Evolutionary conservation across 208 protist genomes (phyloP).

Genomic region (Crithidia expoeki): DNA sequence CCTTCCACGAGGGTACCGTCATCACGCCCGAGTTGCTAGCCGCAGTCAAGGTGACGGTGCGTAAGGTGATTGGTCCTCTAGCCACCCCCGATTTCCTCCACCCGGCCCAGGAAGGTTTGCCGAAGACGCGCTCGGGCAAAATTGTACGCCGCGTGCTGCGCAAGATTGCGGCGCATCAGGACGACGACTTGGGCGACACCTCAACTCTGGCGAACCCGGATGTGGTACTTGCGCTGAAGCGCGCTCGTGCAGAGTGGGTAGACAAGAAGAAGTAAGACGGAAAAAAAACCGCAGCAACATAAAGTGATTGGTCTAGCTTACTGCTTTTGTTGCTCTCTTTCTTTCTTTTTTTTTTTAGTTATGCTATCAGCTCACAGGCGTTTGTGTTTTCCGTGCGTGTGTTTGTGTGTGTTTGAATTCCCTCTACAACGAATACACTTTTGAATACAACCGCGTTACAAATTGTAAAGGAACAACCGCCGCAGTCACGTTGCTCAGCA

Average conservation of each 20-base stretch:
- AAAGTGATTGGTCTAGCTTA: not conserved
- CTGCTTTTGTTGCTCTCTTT: not conserved
- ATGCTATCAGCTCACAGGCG: no score
- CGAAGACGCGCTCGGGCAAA: conserved; percentile 98
- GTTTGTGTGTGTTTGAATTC: not conserved
- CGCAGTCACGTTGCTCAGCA: no score
- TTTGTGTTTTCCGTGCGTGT: not conserved
- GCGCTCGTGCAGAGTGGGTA: conserved; percentile 75
- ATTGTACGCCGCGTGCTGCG: conserved; percentile 98
- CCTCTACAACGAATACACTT: not conserved
- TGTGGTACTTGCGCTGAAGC: conserved; percentile 93
- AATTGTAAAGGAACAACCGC: no score
- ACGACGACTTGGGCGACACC: conserved; percentile 92
- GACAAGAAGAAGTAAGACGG: conserved; percentile 94
- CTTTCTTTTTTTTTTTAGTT: no score
- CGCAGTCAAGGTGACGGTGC: conserved; percentile 77
- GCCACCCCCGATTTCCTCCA: conserved; percentile 94
- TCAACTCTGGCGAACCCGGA: conserved; percentile 91
- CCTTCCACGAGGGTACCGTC: conserved; percentile 76
- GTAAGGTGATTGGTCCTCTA: conserved; percentile 94
- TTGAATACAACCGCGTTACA: no score
- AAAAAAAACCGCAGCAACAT: no score
- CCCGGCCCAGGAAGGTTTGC: conserved; percentile 80
- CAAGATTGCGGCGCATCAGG: conserved; percentile 92
- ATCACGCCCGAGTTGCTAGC: conserved; percentile 61